Base-by-base conservation (phyloP, 179 eudicot genomes). In the Pouteria campechiana region DNA sequence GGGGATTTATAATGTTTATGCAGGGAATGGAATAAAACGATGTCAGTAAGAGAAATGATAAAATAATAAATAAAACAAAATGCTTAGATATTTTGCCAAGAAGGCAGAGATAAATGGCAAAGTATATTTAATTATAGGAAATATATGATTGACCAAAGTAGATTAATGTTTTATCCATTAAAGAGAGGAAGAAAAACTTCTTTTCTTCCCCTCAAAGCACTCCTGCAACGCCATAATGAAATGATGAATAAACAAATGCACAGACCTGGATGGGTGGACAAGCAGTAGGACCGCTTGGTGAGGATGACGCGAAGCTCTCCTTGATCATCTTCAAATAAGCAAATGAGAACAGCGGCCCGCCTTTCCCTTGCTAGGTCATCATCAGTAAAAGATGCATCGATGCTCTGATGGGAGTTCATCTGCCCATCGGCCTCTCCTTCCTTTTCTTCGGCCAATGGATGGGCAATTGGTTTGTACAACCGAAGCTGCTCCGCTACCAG, bases 241-340 rank as follows among this genome's bases (percentile, higher is more conserved):
- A n/a, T n/a, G n/a, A n/a, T n/a, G n/a, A n/a, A 29, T 6, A 6
- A 11, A 29, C 7, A 29, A 6, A 29, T 29, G 11, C 6, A 29
- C 32, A 6, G 25, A 65, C 71, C 71, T 1, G 71, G 65, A 45
- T 51, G 56, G 33, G 66, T 47, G 11, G 61, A 52, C 20, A 59
- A 28, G 2, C 59, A 58, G 43, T 44, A 37, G 45, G 66, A 59
- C 41, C 71, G 38, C 54, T 55, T 53, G 27, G 66, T 65, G 10
- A 65, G 66, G 37, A 65, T 59, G 8, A 54, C 61, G 1, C 56
- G 55, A 3, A 58, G 27, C 21, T 65, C 66, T 5, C 52, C 44
- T 3, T 45, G 30, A 13, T 1, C 9, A 10, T 62, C 68, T 12
- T 50, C 36, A 9, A 59, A 59, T 28, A 65, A 37, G 48, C 71